These are phyloP conservation scores for Didymella keratinophila DNA, from an alignment of 2,329 filamentous ascomycete genomes.

Conservation along the genomic window DNA sequence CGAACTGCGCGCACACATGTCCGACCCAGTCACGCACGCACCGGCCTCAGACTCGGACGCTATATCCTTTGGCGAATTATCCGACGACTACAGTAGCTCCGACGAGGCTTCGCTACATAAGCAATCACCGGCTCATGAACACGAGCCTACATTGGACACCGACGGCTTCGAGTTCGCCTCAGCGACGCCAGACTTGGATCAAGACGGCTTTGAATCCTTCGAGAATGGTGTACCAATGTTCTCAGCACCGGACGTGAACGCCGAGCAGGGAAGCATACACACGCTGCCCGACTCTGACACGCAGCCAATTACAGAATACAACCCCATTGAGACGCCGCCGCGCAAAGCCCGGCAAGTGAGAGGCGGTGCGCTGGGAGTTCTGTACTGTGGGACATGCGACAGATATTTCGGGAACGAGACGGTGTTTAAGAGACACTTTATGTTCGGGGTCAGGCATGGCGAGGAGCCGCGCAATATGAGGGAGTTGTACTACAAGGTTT, in stretches of 20 bases:
- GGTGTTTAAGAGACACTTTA: slow-evolving; percentile 22
- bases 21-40: slow-evolving; percentile 11
- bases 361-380: slow-evolving; percentile 13
- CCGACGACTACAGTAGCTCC: slow-evolving; percentile 1
- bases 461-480: slow-evolving; percentile 16
- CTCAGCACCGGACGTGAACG: not conserved
- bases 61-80: slow-evolving; percentile 20
- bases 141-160: slow-evolving; percentile 12
- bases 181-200: not conserved
- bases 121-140: not conserved
- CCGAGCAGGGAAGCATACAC: slow-evolving; percentile 11
- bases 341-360: not conserved
- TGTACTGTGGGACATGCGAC: slow-evolving; percentile 21
- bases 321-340: not conserved
- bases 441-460: slow-evolving; percentile 15
- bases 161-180: slow-evolving; percentile 19
- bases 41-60: slow-evolving; percentile 18
- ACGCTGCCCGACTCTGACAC: slow-evolving; percentile 1
- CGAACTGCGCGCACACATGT: slow-evolving; percentile 18
- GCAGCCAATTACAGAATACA: slow-evolving; percentile 9
- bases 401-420: slow-evolving; percentile 21
- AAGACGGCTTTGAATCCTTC: slow-evolving; percentile 5
- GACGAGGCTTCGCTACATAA: slow-evolving; percentile 2
- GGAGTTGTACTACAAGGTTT: slow-evolving; percentile 17
- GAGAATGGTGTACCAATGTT: not conserved